phyloP scores from a whole-genome alignment of 306 rosid genomes.

The Sechiopsis laciniata region DNA sequence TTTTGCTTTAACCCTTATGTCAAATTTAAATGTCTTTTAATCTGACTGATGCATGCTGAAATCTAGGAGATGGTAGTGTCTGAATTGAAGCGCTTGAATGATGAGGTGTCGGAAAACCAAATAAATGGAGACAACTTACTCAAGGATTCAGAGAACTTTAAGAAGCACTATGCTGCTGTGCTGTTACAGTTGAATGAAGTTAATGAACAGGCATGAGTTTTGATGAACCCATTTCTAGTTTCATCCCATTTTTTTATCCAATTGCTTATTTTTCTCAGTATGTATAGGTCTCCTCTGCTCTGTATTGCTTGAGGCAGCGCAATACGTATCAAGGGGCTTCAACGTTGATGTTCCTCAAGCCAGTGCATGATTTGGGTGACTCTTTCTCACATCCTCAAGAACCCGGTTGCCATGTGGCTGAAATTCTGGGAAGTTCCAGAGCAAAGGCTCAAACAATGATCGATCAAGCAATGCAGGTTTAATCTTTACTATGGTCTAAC shows the following conservation, averaged over 20 bases:
- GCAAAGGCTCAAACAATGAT: slow-evolving; percentile 60
- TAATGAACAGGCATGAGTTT: slow-evolving; percentile 62
- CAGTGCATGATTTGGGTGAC: slow-evolving; percentile 44
- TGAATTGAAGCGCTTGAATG: slow-evolving; percentile 77
- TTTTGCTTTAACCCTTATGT: neutral
- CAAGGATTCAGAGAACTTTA: slow-evolving; percentile 68
- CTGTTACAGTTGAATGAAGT: slow-evolving; percentile 67
- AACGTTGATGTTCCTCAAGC: slow-evolving; percentile 40
- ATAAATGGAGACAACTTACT: slow-evolving; percentile 53
- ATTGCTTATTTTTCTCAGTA: slow-evolving; percentile 25
- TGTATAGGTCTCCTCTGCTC: slow-evolving; percentile 74
- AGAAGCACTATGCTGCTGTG: slow-evolving; percentile 78
- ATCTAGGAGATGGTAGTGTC: slow-evolving; percentile 66
- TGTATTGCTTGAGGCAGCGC: slow-evolving; percentile 73
- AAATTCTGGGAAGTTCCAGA: slow-evolving; percentile 78
- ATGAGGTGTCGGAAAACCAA: slow-evolving; percentile 57
- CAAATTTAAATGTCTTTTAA: neutral
- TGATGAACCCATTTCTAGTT: slow-evolving; percentile 20
- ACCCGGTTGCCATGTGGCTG: slow-evolving; percentile 57
- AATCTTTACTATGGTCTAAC: slow-evolving; percentile 20
- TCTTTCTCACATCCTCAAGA: slow-evolving; percentile 52
- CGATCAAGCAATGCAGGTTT: slow-evolving; percentile 73
- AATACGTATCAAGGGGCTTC: slow-evolving; percentile 69
- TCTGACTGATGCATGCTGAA: neutral
- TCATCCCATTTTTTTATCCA: slow-evolving; percentile 22